Evolutionary conservation across 306 rosid genomes (phyloP), one percentile per base, ranked within the genome.

Genomic region (Quercus engelmannii): DNA sequence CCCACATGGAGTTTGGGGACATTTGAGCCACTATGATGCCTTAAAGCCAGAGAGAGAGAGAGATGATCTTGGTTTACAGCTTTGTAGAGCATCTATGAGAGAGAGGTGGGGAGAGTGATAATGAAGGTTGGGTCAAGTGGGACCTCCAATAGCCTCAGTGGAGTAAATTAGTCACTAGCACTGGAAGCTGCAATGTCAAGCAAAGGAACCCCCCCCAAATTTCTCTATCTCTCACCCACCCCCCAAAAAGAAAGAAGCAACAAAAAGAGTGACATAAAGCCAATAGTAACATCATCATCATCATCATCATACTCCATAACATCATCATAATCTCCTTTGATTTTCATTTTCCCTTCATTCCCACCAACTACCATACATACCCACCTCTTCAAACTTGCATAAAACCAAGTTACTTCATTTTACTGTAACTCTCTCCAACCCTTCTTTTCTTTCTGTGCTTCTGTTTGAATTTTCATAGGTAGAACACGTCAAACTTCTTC

Each of bases 151-250:
- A 64, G 31, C 77, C 43, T 71, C n/a, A 80, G 85, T 87, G 89
- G 90, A 85, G 80, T 76, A 72, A 87, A 62, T 78, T 28, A 82
- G 69, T 78, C 84, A 81, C 57, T 65, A 55, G 76, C 75, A 84
- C 85, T 88, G 94, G 90, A 92, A 85, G 86, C 84, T 90, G 90
- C 83, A 81, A 81, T 84, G 88, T 83, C 89, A 88, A 85, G 89
- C 89, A 88, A 89, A 80, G 84, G 77, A 84, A 83, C 55, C 59
- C 41, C 41, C 63, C 26, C 59, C 49, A 43, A 76, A 79, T 79
- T 79, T 79, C 88, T 51, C 84, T 1, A 30, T 78, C 84, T 80
- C 85, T 81, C 85, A 83, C 90, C 87, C 82, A 83, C 87, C 75
- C 86, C 79, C 80, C 61, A 55, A 71, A 61, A 67, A 31, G 73